Evolutionary conservation across 192 early-diverging fungal genomes (phyloP).

Genomic region (Gorgonomyces haynaldii): DNA sequence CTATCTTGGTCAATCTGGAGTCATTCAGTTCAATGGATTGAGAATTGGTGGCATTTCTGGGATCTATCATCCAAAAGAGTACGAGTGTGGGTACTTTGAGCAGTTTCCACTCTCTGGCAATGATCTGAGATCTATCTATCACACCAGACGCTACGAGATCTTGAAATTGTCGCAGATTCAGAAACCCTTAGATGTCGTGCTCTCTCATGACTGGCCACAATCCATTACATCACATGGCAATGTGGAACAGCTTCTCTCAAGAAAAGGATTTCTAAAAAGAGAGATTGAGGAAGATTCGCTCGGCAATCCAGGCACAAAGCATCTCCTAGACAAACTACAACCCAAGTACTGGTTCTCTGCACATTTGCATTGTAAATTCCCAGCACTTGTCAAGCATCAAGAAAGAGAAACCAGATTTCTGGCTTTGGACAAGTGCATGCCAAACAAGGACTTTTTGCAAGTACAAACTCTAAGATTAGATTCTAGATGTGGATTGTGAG

Average conservation of each 20-base stretch:
- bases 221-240: slow-evolving; percentile 75
- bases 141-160: slow-evolving; percentile 75
- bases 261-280: slow-evolving; percentile 59
- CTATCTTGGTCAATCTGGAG: slow-evolving; percentile 76
- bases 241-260: slow-evolving; percentile 38
- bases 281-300: slow-evolving; percentile 58
- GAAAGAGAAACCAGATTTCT: slow-evolving; percentile 61
- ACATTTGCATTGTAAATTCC: slow-evolving; percentile 87
- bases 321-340: slow-evolving; percentile 59
- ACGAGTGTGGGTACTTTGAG: slow-evolving; percentile 61
- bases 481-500: slow-evolving; percentile 23
- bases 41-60: slow-evolving; percentile 91
- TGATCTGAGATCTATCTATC: slow-evolving; percentile 66
- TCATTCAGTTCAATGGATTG: slow-evolving; percentile 76
- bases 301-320: slow-evolving; percentile 61
- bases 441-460: slow-evolving; percentile 68
- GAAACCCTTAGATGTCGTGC: slow-evolving; percentile 71
- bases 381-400: slow-evolving; percentile 35
- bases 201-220: slow-evolving; percentile 95
- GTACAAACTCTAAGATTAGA: slow-evolving; percentile 17
- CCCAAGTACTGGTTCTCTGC: slow-evolving; percentile 92
- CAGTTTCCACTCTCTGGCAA: slow-evolving; percentile 57
- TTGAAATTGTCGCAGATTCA: slow-evolving; percentile 61
- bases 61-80: slow-evolving; percentile 58
- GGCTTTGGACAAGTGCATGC: slow-evolving; percentile 89